phyloP scores from a whole-genome alignment of 768 basidiomycete genomes.

The Russula virescens region DNA sequence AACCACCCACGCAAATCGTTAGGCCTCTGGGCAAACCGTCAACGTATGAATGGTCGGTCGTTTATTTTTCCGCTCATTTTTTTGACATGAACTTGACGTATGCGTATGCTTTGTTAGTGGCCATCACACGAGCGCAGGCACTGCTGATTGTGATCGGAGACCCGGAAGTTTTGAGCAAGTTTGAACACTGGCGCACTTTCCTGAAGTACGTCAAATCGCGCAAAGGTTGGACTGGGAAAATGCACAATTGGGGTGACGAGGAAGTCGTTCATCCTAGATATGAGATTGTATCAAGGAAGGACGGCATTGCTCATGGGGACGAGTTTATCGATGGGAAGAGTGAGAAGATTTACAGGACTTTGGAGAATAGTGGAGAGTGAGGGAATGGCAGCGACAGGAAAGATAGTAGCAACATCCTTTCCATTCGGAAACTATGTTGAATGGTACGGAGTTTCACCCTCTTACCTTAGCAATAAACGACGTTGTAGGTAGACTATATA shows the following conservation, averaged over 20 bases:
- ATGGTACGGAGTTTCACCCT: no score
- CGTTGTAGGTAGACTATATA: no score
- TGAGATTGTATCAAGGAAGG: not conserved
- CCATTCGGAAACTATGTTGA: no score
- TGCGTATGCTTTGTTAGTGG: slow-evolving; percentile 36
- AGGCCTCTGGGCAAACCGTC: slow-evolving; percentile 34
- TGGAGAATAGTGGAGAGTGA: not conserved
- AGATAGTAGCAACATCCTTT: no score
- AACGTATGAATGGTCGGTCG: slow-evolving; percentile 36
- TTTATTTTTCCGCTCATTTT: slow-evolving; percentile 25
- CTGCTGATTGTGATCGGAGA: slow-evolving; percentile 60
- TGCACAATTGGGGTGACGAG: slow-evolving; percentile 34
- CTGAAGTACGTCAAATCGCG: slow-evolving; percentile 47
- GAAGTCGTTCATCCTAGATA: slow-evolving; percentile 1
- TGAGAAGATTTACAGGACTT: slow-evolving; percentile 1
- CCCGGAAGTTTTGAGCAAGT: slow-evolving; percentile 30
- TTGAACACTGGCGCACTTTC: slow-evolving; percentile 53
- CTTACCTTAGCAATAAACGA: no score
- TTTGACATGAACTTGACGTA: not conserved
- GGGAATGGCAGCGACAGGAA: not conserved
- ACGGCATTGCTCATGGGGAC: not conserved
- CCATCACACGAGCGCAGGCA: slow-evolving; percentile 59
- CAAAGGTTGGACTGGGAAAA: slow-evolving; percentile 50
- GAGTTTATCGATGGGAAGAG: slow-evolving; percentile 13
- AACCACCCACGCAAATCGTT: slow-evolving; percentile 27